phyloP scores from a whole-genome alignment of 495 filamentous ascomycete genomes.

The Xylaria venustula region DNA sequence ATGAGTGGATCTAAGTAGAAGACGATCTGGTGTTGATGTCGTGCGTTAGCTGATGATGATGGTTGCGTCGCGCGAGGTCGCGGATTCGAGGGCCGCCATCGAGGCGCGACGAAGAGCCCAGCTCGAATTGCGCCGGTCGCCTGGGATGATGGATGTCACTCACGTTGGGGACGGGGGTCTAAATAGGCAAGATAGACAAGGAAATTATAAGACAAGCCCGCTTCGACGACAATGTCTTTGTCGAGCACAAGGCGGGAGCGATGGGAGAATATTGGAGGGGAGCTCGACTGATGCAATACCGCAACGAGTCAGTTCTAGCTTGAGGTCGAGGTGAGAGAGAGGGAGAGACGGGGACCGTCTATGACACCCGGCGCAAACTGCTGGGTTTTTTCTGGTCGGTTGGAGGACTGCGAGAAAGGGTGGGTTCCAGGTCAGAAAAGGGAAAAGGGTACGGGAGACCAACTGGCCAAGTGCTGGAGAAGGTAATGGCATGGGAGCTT shows the following conservation, averaged over 20 bases:
- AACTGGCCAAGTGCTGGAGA: not conserved
- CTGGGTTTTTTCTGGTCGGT: conserved; percentile 11
- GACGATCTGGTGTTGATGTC: conserved; percentile 19
- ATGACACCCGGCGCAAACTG: conserved; percentile 29
- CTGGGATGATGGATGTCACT: conserved; percentile 29
- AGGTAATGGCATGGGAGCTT: not conserved
- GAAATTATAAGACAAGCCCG: conserved; percentile 9
- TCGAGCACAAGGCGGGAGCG: conserved; percentile 6
- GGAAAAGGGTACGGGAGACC: conserved; percentile 9
- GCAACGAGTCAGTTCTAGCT: not conserved
- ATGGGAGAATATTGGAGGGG: not conserved
- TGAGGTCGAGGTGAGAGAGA: conserved; percentile 9
- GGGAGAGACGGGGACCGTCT: conserved; percentile 10
- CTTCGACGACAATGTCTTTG: conserved; percentile 8
- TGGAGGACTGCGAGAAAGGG: not conserved
- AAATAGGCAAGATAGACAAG: conserved; percentile 10
- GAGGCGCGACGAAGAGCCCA: conserved; percentile 15
- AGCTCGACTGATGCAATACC: conserved; percentile 10
- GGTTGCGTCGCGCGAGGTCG: conserved; percentile 10
- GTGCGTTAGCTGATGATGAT: conserved; percentile 31
- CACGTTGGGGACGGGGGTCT: conserved; percentile 24
- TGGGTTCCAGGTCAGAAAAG: conserved; percentile 1
- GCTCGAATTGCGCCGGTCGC: conserved; percentile 26
- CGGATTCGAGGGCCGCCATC: conserved; percentile 12
- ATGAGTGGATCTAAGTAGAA: not conserved